phyloP scores from a whole-genome alignment of 208 protist species.

The Herpetomonas muscarum region DNA sequence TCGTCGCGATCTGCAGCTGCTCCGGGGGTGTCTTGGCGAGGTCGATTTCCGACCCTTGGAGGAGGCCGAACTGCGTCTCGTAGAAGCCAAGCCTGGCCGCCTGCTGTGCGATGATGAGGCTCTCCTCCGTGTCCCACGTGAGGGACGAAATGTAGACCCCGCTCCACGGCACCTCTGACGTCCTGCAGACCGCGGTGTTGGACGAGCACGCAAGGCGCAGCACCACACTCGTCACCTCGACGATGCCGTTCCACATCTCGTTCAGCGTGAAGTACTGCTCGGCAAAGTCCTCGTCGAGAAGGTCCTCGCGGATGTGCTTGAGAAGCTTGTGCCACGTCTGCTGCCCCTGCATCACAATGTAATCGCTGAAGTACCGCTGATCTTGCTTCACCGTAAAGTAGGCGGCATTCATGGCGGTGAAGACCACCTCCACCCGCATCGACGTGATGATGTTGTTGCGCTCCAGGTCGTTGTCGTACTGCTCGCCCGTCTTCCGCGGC shows the following conservation, averaged over 20 bases:
- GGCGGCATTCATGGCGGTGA: constrained; percentile 5
- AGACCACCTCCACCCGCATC: constrained; percentile 1
- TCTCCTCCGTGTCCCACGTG: constrained; percentile 11
- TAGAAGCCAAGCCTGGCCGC: constrained; percentile 8
- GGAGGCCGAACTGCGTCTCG: constrained; percentile 1
- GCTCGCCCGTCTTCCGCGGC: background rate
- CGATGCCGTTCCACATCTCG: constrained; percentile 7
- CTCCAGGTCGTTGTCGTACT: background rate
- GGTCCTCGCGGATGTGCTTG: background rate
- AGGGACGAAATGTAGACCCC: constrained; percentile 2
- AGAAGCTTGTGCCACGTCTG: background rate
- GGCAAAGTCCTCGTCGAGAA: background rate
- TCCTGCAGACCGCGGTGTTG: background rate
- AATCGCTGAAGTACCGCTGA: constrained; percentile 20
- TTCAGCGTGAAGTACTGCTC: background rate
- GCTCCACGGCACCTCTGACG: background rate
- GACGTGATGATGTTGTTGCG: background rate
- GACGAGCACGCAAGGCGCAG: constrained; percentile 4
- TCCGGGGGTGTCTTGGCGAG: too few relatives aligned
- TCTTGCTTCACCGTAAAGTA: constrained; percentile 5
- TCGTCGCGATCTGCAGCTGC: constrained; percentile 9
- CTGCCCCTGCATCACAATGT: constrained; percentile 5
- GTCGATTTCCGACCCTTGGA: constrained; percentile 12
- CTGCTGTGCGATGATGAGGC: background rate
- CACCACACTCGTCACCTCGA: constrained; percentile 6